Evolutionary conservation across 139 green algal genomes (phyloP).

Genomic region (Auxenochlorella pyrenoidosa): DNA sequence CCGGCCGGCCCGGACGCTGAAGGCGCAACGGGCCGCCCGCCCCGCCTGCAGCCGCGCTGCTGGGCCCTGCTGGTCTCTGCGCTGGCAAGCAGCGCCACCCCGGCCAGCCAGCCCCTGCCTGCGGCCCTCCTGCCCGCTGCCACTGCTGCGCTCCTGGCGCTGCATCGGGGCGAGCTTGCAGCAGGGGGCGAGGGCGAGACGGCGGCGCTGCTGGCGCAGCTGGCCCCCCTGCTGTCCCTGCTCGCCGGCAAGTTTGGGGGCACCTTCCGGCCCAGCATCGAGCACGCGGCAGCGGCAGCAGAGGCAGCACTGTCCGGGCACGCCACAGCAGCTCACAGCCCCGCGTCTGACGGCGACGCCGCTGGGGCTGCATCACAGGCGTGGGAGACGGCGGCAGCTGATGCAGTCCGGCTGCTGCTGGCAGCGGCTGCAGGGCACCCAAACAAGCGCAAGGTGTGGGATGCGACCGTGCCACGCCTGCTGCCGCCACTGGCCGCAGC

Average conservation of each 20-base stretch:
- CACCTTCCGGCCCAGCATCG: conserved; percentile 23
- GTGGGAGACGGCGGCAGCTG: background rate
- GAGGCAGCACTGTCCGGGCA: conserved; percentile 22
- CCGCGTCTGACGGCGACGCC: background rate
- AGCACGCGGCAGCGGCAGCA: conserved; percentile 19
- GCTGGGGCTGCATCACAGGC: background rate
- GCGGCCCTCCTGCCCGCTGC: conserved; percentile 15
- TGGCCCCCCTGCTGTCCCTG: conserved; percentile 2
- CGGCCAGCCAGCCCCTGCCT: conserved; percentile 20
- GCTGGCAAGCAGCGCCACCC: conserved; percentile 9
- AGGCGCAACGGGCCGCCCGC: background rate
- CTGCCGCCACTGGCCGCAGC: conserved; percentile 20
- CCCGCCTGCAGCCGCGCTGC: background rate
- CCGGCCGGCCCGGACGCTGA: background rate
- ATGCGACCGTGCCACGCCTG: conserved; percentile 32
- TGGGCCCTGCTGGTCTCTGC: conserved; percentile 5
- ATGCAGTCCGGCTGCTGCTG: conserved; percentile 17
- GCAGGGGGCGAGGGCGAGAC: background rate
- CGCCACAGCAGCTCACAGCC: background rate
- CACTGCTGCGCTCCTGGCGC: conserved; percentile 1
- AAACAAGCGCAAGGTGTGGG: conserved; percentile 43
- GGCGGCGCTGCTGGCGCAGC: background rate
- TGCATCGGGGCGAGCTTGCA: background rate
- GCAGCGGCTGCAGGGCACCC: conserved; percentile 2
- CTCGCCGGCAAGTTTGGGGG: background rate